These are phyloP conservation scores for Exophiala oligosperma DNA, from an alignment of 2,329 filamentous ascomycete genomes.

Conservation along the genomic window DNA sequence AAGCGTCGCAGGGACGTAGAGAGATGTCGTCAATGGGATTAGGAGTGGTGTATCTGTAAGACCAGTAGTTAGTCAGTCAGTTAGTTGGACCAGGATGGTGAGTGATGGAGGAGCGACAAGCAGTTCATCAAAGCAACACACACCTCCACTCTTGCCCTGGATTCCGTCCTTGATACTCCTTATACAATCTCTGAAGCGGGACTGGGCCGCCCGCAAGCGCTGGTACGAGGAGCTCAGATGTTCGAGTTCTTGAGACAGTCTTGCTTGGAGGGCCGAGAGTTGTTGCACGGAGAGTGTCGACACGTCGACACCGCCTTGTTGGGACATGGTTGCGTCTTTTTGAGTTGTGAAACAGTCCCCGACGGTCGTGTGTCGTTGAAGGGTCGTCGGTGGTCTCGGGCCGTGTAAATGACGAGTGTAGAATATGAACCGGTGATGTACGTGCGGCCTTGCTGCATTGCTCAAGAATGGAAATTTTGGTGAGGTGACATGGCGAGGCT, in stretches of 20 bases:
- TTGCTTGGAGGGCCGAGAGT: slow-evolving; percentile 88
- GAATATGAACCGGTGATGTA: no score
- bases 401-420: no score
- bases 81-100: slow-evolving; percentile 32
- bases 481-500: background rate
- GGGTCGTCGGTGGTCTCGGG: background rate
- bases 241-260: slow-evolving; percentile 93
- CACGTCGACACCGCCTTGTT: slow-evolving; percentile 60
- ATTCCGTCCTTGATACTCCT: slow-evolving; percentile 68
- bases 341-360: background rate
- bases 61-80: slow-evolving; percentile 35
- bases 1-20: slow-evolving; percentile 86
- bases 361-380: background rate
- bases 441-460: background rate
- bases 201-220: slow-evolving; percentile 84
- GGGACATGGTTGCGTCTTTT: slow-evolving; percentile 11
- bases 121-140: background rate
- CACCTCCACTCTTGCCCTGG: slow-evolving; percentile 26
- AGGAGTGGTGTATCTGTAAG: slow-evolving; percentile 58
- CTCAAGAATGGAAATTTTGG: background rate
- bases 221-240: slow-evolving; percentile 88
- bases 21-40: slow-evolving; percentile 89
- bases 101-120: background rate
- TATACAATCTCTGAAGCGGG: slow-evolving; percentile 89
- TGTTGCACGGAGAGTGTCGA: slow-evolving; percentile 78